phyloP scores from a whole-genome alignment of 495 filamentous ascomycete species.

The Halenospora varia region DNA sequence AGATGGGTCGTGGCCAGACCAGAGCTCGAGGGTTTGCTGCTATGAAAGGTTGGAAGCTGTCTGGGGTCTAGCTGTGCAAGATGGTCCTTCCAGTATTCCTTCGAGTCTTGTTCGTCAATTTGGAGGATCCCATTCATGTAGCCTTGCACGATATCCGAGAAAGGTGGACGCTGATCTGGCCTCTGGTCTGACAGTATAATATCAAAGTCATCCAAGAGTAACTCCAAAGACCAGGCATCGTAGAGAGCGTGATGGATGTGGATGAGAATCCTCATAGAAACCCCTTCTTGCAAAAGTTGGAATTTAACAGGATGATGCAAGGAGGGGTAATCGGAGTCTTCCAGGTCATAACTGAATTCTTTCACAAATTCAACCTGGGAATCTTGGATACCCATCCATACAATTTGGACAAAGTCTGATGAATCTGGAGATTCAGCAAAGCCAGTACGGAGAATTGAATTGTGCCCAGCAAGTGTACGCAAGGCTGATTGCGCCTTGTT shows the following conservation, averaged over 20 bases:
- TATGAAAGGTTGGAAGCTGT: slow-evolving; percentile 41
- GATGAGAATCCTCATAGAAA: slow-evolving; percentile 32
- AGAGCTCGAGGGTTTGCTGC: slow-evolving; percentile 7
- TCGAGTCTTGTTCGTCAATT: slow-evolving; percentile 25
- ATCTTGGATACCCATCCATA: slow-evolving; percentile 48
- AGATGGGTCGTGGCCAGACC: slow-evolving; percentile 12
- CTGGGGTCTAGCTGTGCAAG: slow-evolving; percentile 40
- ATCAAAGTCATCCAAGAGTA: slow-evolving; percentile 61
- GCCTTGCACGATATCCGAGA: slow-evolving; percentile 40
- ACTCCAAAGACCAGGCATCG: slow-evolving; percentile 80
- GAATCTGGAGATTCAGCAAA: slow-evolving; percentile 49
- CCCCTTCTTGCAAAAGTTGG: slow-evolving; percentile 36
- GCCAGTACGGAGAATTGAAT: slow-evolving; percentile 67
- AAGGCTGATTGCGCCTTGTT: slow-evolving; percentile 42
- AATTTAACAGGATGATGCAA: slow-evolving; percentile 36
- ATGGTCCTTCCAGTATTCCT: slow-evolving; percentile 52
- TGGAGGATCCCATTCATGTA: slow-evolving; percentile 25
- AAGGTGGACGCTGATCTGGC: slow-evolving; percentile 56
- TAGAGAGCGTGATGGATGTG: slow-evolving; percentile 75
- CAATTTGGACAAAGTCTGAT: slow-evolving; percentile 51
- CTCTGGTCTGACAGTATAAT: too few species aligned
- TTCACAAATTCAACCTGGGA: slow-evolving; percentile 38
- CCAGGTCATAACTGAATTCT: slow-evolving; percentile 16
- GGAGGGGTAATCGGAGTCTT: slow-evolving; percentile 26
- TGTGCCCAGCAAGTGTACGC: slow-evolving; percentile 40